A percentile compares a stretch with the other conserved stretches of the same genome.
Conservation (phyloP, 805 yeast species). For the Candida orba region DNA sequence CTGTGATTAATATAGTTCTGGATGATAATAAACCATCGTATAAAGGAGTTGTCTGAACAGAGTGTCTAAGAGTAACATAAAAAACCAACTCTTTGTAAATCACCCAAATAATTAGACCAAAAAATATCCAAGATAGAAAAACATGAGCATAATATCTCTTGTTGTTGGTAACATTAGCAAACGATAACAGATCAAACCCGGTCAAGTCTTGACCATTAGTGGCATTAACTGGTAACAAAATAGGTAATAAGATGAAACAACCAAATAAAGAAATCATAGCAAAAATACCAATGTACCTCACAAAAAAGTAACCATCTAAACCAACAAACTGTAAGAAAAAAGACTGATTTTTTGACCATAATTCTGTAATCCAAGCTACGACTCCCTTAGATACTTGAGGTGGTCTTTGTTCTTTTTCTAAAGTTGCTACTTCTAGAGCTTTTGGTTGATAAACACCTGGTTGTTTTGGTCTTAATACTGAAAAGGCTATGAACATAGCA, state of each 20-base stretch:
- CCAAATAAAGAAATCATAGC: conserved; percentile 45
- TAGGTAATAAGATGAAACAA: conserved; percentile 54
- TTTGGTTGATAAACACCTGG: conserved; percentile 80
- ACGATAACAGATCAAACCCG: conserved; percentile 63
- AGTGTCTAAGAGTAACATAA: conserved; percentile 67
- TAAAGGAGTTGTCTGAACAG: conserved; percentile 63
- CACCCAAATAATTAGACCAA: conserved; percentile 56
- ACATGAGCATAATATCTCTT: conserved; percentile 69
- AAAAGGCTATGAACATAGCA: conserved; percentile 53
- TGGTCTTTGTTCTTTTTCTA: conserved; percentile 32
- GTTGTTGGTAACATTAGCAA: conserved; percentile 54
- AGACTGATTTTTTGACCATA: conserved; percentile 49
- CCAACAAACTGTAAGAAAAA: conserved; percentile 65
- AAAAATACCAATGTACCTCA: conserved; percentile 56
- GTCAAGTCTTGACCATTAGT: conserved; percentile 47
- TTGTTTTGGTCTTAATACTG: conserved; percentile 55
- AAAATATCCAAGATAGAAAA: conserved; percentile 67
- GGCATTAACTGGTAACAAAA: conserved; percentile 68
- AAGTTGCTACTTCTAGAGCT: conserved; percentile 45
- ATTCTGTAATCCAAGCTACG: conserved; percentile 46
- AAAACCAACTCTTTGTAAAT: conserved; percentile 70
- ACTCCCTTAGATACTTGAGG: conserved; percentile 38
- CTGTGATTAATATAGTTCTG: conserved; percentile 66
- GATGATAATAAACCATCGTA: conserved; percentile 65
- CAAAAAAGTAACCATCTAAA: conserved; percentile 69